Percentiles rank a stretch among this genome's conserved stretches.
Conservation (phyloP, 2,329 filamentous ascomycete species). For the Lecanoromycetidae sp. region DNA sequence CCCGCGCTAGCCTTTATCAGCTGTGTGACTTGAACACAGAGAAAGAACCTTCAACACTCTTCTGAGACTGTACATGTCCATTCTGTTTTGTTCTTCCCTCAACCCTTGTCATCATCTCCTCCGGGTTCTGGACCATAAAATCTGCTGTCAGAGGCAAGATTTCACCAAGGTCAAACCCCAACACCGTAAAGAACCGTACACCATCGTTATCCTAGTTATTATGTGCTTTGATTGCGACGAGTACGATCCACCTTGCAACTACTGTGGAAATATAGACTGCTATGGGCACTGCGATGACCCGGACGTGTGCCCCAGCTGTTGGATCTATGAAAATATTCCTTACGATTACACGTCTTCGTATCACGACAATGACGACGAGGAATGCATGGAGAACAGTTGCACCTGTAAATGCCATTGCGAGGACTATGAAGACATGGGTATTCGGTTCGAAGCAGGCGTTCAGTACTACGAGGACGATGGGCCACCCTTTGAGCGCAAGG, state of each 20-base stretch:
- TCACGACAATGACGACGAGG: background rate
- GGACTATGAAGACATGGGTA: background rate
- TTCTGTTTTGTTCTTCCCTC: too few species aligned
- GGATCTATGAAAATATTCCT: background rate
- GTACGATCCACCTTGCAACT: conserved; percentile 3
- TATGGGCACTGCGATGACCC: conserved; percentile 9
- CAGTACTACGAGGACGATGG: background rate
- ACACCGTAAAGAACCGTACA: too few species aligned
- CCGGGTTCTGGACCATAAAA: too few species aligned
- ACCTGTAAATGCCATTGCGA: conserved; percentile 5
- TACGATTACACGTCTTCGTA: too few species aligned
- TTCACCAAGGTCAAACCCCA: too few species aligned
- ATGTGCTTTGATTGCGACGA: conserved; percentile 14
- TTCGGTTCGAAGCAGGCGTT: background rate
- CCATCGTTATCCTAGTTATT: background rate
- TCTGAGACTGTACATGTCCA: too few species aligned
- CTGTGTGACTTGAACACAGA: too few species aligned
- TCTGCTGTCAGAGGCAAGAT: too few species aligned
- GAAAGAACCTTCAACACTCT: too few species aligned
- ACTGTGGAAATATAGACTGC: conserved; percentile 8
- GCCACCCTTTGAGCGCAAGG: background rate
- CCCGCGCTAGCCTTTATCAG: too few species aligned
- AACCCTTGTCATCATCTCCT: too few species aligned
- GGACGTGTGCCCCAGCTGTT: conserved; percentile 8
- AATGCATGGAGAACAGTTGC: background rate